Evolutionary conservation across 805 yeast species (phyloP).

Genomic region (Starmera caribaea): DNA sequence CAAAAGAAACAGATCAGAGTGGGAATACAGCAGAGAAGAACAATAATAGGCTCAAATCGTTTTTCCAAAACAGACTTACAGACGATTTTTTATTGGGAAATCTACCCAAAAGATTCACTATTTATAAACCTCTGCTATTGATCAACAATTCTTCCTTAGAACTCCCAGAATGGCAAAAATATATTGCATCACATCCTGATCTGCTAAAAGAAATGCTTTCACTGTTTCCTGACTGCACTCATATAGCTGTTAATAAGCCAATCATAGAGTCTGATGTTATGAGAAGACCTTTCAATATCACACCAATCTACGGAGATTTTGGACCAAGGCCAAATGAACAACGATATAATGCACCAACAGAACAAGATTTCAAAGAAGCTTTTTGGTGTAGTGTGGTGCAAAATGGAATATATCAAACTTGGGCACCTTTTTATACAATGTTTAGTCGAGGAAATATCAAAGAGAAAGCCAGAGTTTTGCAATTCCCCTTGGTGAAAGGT

Average conservation of each 20-base stretch:
- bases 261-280: conserved; percentile 44
- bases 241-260: conserved; percentile 65
- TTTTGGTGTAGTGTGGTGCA: conserved; percentile 69
- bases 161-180: no score
- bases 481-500: conserved; percentile 26
- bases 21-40: neutral
- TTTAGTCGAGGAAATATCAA: conserved; percentile 80
- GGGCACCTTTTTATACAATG: conserved; percentile 87
- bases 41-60: neutral
- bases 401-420: conserved; percentile 65
- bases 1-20: neutral
- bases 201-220: no score
- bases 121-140: conserved; percentile 61
- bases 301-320: conserved; percentile 57
- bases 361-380: conserved; percentile 36
- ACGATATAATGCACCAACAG: conserved; percentile 26
- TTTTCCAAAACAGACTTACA: neutral
- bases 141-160: conserved; percentile 28
- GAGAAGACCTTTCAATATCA: conserved; percentile 55
- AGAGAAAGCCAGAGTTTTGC: conserved; percentile 61
- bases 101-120: conserved; percentile 45
- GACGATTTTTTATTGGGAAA: neutral
- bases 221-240: conserved; percentile 30
- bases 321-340: conserved; percentile 32
- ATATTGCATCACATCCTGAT: no score